Evolutionary conservation across 345 rosid species (phyloP).

Genomic region (Eucalyptus cladocalyx): DNA sequence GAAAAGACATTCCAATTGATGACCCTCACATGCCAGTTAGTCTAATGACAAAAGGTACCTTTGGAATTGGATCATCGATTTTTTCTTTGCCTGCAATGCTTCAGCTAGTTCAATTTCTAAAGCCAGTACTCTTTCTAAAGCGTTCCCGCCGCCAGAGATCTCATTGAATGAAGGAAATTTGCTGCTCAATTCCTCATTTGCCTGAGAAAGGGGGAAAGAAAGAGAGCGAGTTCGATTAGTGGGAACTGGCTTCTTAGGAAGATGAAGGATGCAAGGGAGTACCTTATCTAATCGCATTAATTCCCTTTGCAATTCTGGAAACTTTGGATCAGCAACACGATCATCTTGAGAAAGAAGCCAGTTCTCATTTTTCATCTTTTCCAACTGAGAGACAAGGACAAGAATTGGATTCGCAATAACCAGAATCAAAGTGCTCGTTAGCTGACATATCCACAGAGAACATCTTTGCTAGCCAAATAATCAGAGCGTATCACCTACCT

Average conservation of each 20-base stretch:
- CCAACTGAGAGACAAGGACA: conserved; percentile 41
- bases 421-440: neutral
- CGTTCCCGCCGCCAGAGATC: conserved; percentile 44
- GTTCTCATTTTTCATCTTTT: conserved; percentile 94
- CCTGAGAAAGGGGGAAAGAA: conserved; percentile 28
- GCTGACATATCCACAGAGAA: neutral
- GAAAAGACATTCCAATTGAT: neutral
- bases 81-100: conserved; percentile 68
- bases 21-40: neutral
- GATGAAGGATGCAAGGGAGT: neutral
- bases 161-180: conserved; percentile 55
- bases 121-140: conserved; percentile 87
- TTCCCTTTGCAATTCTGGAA: conserved; percentile 60
- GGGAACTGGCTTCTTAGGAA: neutral
- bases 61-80: conserved; percentile 56
- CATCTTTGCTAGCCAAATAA: neutral
- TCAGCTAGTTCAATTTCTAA: conserved; percentile 90
- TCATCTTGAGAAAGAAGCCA: conserved; percentile 37
- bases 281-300: conserved; percentile 67
- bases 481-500: conserved; percentile 28
- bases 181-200: conserved; percentile 73
- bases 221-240: neutral
- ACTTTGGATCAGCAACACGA: conserved; percentile 29
- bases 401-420: neutral
- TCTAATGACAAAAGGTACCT: conserved; percentile 27